Base-by-base conservation (phyloP, 768 basidiomycete species). In the Lentinula sp. region DNA sequence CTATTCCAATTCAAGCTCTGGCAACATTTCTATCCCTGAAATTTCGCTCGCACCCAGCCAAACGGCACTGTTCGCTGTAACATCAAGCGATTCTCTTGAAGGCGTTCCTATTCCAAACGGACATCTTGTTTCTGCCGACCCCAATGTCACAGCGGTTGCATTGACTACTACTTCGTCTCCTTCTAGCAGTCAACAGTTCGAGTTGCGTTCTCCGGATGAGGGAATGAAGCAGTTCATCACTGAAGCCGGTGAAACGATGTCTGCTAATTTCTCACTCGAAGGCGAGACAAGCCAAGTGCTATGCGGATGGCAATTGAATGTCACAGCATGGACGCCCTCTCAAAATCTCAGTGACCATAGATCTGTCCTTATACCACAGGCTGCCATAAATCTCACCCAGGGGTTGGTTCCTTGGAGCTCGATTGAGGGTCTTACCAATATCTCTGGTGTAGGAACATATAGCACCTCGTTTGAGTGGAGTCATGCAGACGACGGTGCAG, bases 361-460 rank as follows among this genome's bases (percentile, higher is more conserved):
- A 15, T 59, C 64, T 10, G 57, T 63, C 36, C 62, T 63, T 41
- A 62, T 65, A n/a, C 28, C 59, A 2, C 60, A 63, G 20, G 60
- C 62, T 13, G 18, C 53, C 3, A 43, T 65, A 32, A 61, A 61
- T 53, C 62, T 65, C 15, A 65, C 60, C 0, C 54, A 58, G 37
- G 64, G 64, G 2, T 51, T 65, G 16, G 64, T 65, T 16, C 62
- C 62, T 33, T 65, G 64, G 64, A 53, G 56, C 20, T 8, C 39
- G 2, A 60, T 65, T 41, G 51, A 35, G 20, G 64, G 64, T 1
- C 52, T 59, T 12, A 53, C 33, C 1, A 63, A 63, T 36, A 59
- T 61, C 20, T 63, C 62, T 3, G 62, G 64, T 6, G 64, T 65
- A 16, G 64, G 64, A 42, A 65, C 64, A 1, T 65, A 65, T 35